Evolutionary conservation across 148 eudicot genomes (phyloP), one percentile per base, ranked within the genome.

Genomic region (Polygonum maritimum): DNA sequence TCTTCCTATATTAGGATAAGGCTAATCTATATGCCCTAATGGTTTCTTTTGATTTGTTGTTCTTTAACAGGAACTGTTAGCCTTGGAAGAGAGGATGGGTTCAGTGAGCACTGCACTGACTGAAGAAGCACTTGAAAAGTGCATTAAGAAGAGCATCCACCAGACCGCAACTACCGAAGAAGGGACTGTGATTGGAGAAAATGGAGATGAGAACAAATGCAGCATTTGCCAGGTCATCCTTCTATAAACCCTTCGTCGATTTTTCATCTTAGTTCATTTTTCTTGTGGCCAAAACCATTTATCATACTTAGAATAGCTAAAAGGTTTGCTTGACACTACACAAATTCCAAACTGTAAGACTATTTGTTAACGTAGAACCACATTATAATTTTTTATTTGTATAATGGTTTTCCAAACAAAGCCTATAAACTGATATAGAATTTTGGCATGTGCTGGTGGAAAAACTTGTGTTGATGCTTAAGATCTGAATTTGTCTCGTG

Each of bases 31-130:
- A 69, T 13, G 40, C 33, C 11, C 33, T 44, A 40, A 71, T 39
- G 16, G 12, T 71, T 44, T 39, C 8, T 38, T 36, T 14, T 70
- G 10, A 14, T 41, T 40, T n/a, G 33, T 47, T 71, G 31, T 71
- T 69, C 71, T 12, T 48, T 57, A 49, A 44, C 88, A 95, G 98
- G 98, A 95, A 83, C 80, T 95, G 74, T 83, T 95, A 76, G 98
- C 90, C 75, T 86, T 95, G 60, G 98, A 89, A 83, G 98, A 95
- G 82, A 89, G 88, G 74, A 95, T 95, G 90, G 98, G 98, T 65
- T 84, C 86, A 2, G 98, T 95, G 72, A 92, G 91, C 86, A 95
- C 98, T 48, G 96, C 87, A 47, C 79, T 95, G 52, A 81, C 92
- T 33, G 94, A 92, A 78, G 96, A 90, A 73, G 89, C 83, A 76